A percentile compares a stretch with the other conserved stretches of the same genome.
These are phyloP conservation scores for Pyrenopolyporus hunteri DNA, from an alignment of 495 filamentous ascomycete species.

Conservation along the genomic window DNA sequence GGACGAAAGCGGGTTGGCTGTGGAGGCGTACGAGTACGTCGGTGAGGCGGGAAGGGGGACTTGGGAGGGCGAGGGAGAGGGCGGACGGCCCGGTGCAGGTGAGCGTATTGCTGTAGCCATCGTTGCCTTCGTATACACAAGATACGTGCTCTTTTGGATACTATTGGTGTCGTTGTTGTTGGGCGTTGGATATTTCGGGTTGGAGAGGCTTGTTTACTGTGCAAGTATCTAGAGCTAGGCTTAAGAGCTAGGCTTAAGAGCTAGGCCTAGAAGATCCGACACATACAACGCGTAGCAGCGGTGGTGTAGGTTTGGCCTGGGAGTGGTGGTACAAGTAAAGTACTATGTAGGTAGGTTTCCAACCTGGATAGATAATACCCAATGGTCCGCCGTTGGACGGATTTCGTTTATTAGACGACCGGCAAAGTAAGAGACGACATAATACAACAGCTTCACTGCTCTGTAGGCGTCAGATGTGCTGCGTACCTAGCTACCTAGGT, in stretches of 20 bases:
- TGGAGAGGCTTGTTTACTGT: slow-evolving; percentile 39
- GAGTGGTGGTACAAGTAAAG: neutral
- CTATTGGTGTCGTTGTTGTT: slow-evolving; percentile 4
- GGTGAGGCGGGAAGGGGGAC: slow-evolving; percentile 62
- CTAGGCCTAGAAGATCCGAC: slow-evolving; percentile 8
- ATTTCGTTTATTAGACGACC: slow-evolving; percentile 17
- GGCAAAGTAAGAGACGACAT: slow-evolving; percentile 14
- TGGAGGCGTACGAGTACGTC: slow-evolving; percentile 66
- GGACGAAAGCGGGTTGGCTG: slow-evolving; percentile 61
- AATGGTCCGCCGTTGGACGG: neutral
- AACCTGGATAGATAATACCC: slow-evolving; percentile 5
- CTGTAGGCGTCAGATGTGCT: no score
- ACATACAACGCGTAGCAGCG: slow-evolving; percentile 33
- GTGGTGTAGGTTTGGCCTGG: slow-evolving; percentile 7
- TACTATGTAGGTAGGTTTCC: no score
- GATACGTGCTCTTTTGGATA: neutral
- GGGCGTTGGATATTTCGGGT: slow-evolving; percentile 33
- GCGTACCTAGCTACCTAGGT: neutral
- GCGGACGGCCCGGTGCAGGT: slow-evolving; percentile 37
- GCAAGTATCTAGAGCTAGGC: neutral
- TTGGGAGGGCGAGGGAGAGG: slow-evolving; percentile 55
- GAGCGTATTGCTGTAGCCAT: slow-evolving; percentile 27
- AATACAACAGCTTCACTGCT: neutral
- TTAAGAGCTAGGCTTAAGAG: no score
- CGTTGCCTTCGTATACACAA: neutral